Evolutionary conservation across 768 basidiomycete genomes (phyloP).

Genomic region (Crassisporium funariophilum): DNA sequence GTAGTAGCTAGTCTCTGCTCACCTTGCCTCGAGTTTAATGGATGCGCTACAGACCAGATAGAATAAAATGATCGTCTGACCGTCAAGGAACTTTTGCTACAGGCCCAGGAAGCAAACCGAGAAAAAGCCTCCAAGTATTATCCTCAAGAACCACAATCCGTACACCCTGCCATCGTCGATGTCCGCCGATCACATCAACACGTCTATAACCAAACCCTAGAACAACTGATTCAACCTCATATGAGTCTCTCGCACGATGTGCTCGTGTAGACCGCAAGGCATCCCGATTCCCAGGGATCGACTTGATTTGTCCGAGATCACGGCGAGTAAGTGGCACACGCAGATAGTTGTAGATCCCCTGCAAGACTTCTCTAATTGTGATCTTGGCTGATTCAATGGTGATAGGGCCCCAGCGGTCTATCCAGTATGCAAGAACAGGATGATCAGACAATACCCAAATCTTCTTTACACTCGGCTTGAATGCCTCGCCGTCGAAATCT

Average conservation of each 20-base stretch:
- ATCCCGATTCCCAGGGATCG: slow-evolving; percentile 23
- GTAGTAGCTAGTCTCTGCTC: too few relatives aligned
- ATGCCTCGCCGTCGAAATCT: slow-evolving; percentile 34
- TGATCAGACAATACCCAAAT: slow-evolving; percentile 43
- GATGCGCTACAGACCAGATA: too few relatives aligned
- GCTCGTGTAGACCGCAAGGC: slow-evolving; percentile 29
- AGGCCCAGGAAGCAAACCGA: slow-evolving; percentile 45
- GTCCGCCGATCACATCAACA: slow-evolving; percentile 51
- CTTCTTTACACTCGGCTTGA: slow-evolving; percentile 30
- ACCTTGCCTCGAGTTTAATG: too few relatives aligned
- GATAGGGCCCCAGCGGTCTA: slow-evolving; percentile 54
- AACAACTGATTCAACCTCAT: slow-evolving; percentile 42
- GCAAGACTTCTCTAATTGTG: slow-evolving; percentile 47
- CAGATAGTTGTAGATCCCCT: slow-evolving; percentile 52
- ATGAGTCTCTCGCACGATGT: slow-evolving; percentile 39
- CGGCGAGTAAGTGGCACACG: slow-evolving; percentile 40
- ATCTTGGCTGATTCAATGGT: slow-evolving; percentile 34
- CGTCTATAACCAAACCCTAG: slow-evolving; percentile 43
- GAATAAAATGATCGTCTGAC: not conserved
- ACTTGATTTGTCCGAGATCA: slow-evolving; percentile 31
- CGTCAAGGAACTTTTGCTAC: slow-evolving; percentile 17
- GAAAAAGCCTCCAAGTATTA: slow-evolving; percentile 45
- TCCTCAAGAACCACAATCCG: slow-evolving; percentile 37
- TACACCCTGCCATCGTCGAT: slow-evolving; percentile 48
- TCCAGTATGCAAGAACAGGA: slow-evolving; percentile 40